A percentile compares a stretch with the other conserved stretches of the same genome.
Conservation (phyloP, 139 green algal genomes). For the Chlamydomonas incerta region DNA sequence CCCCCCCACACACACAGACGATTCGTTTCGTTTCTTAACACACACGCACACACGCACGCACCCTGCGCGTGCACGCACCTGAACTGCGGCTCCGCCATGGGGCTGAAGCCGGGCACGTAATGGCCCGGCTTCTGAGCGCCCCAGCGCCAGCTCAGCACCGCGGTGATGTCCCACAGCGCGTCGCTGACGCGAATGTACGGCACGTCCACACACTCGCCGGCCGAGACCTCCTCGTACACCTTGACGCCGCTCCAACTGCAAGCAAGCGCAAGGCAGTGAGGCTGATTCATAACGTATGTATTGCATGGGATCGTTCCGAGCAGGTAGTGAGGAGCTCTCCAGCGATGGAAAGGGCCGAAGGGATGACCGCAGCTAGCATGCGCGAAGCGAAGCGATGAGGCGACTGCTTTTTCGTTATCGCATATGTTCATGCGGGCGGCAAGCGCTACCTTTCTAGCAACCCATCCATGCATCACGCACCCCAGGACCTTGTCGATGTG, state of each 20-base stretch:
- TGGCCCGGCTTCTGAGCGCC: not conserved
- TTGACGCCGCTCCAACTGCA: not conserved
- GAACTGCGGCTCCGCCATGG: not conserved
- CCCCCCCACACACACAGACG: no score
- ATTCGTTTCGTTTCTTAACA: no score
- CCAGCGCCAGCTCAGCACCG: not conserved
- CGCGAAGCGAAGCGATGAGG: no score
- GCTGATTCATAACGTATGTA: not conserved
- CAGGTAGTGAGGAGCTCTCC: not conserved
- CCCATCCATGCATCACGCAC: not conserved
- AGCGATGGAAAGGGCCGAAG: not conserved
- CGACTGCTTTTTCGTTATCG: no score
- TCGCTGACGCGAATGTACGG: not conserved
- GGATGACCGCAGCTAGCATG: not conserved
- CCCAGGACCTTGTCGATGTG: not conserved
- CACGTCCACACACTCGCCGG: not conserved
- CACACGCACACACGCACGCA: no score
- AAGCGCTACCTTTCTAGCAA: no score
- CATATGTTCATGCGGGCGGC: not conserved
- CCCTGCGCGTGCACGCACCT: no score
- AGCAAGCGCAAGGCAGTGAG: no score
- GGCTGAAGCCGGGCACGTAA: not conserved
- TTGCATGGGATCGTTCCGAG: no score
- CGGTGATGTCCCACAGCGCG: not conserved
- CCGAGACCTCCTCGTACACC: not conserved